These are phyloP conservation scores for Fusarium pseudocircinatum DNA, from an alignment of 2,329 filamentous ascomycete species.

Conservation along the genomic window DNA sequence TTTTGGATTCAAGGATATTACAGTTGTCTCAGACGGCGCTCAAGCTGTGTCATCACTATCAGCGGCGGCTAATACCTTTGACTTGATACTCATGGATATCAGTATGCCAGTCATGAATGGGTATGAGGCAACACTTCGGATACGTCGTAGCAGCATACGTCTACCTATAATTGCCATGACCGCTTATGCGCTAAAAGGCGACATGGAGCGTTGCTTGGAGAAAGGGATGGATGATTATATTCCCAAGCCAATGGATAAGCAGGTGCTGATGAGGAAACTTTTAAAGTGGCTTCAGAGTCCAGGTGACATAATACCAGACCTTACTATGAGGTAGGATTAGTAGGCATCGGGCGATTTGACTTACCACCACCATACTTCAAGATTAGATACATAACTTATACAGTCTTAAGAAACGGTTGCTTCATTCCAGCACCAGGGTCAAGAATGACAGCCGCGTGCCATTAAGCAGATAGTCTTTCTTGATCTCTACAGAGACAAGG, in stretches of 20 bases:
- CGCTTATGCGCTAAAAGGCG: not conserved
- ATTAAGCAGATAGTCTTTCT: no score
- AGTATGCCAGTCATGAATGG: slow-evolving; percentile 12
- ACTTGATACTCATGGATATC: slow-evolving; percentile 7
- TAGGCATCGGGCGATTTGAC: fast-evolving
- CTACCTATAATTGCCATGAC: slow-evolving; percentile 8
- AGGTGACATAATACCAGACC: no score
- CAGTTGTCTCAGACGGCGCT: not conserved
- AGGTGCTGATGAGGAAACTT: not conserved
- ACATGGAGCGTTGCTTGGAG: slow-evolving; percentile 4
- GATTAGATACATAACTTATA: not conserved
- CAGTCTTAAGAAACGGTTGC: fast-evolving
- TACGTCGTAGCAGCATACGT: not conserved
- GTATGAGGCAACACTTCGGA: not conserved
- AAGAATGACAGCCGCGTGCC: fast-evolving
- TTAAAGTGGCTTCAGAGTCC: not conserved
- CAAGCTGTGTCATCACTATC: not conserved
- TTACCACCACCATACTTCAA: not conserved
- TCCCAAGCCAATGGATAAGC: not conserved
- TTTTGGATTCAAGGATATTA: not conserved
- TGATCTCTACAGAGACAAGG: no score
- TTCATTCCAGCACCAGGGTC: fast-evolving
- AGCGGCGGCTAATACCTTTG: not conserved
- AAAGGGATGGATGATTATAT: slow-evolving; percentile 11
- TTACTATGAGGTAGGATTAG: not conserved